Evolutionary conservation across 768 basidiomycete genomes (phyloP).

Genomic region (Ephemerocybe angulata): DNA sequence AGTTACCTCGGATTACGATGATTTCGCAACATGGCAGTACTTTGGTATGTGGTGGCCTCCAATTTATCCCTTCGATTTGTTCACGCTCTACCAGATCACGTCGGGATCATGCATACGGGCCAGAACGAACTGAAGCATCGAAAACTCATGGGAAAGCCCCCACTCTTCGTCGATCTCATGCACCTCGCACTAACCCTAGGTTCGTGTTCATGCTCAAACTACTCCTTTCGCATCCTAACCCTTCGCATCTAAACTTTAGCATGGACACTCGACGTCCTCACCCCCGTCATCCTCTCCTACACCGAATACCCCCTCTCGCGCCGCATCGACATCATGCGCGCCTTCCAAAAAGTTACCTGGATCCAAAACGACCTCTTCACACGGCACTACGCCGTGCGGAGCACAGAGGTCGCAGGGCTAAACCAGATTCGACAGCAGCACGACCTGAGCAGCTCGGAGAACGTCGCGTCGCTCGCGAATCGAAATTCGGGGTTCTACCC

Average conservation of each 20-base stretch:
- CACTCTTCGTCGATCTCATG: conserved; percentile 7
- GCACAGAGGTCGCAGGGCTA: conserved; percentile 8
- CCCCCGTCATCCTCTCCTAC: conserved; percentile 8
- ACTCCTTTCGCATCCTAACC: not conserved
- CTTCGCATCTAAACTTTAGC: not conserved
- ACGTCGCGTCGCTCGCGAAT: not conserved
- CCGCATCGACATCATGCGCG: conserved; percentile 8
- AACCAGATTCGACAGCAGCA: not conserved
- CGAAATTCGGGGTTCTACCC: not conserved
- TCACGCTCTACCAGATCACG: not conserved
- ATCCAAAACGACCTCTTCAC: conserved; percentile 12
- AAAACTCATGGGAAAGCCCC: conserved; percentile 9
- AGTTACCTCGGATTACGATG: conserved; percentile 9
- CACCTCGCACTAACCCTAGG: conserved; percentile 4
- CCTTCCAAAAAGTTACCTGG: conserved; percentile 12
- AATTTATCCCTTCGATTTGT: not conserved
- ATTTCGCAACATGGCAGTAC: conserved; percentile 12
- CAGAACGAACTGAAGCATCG: conserved; percentile 8
- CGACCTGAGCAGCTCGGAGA: conserved; percentile 5
- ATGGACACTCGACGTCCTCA: conserved; percentile 7
- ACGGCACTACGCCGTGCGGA: conserved; percentile 10
- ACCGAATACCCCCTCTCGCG: conserved; percentile 5
- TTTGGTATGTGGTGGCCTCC: conserved; percentile 5
- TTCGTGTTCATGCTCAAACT: not conserved
- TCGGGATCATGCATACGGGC: conserved; percentile 6